phyloP scores from a whole-genome alignment of 148 eudicot genomes.

The Amaranthus cruentus region DNA sequence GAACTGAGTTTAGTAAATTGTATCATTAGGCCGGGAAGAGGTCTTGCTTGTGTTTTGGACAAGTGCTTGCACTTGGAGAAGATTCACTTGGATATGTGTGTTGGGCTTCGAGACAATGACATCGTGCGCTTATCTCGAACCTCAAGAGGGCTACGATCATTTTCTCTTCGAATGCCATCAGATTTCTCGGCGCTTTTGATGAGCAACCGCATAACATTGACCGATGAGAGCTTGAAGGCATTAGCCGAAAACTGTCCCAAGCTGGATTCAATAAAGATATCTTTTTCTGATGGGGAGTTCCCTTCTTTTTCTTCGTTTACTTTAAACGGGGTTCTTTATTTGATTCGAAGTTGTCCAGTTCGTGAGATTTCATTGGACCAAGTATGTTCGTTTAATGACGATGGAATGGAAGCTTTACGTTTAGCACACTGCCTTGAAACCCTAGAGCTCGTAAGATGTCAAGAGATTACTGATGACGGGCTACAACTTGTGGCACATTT shows the following conservation, averaged over 20 bases:
- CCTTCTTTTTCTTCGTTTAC: slow-evolving; percentile 72
- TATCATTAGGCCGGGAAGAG: slow-evolving; percentile 76
- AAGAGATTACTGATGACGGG: slow-evolving; percentile 80
- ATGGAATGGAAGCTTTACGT: slow-evolving; percentile 73
- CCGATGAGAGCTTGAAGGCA: slow-evolving; percentile 69
- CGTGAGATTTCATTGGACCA: slow-evolving; percentile 66
- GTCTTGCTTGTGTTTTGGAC: slow-evolving; percentile 78
- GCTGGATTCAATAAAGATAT: slow-evolving; percentile 58
- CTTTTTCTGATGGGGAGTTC: slow-evolving; percentile 70
- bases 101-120: slow-evolving; percentile 73
- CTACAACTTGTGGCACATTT: slow-evolving; percentile 46
- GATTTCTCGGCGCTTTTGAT: slow-evolving; percentile 55
- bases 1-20: slow-evolving; percentile 72
- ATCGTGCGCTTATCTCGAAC: slow-evolving; percentile 57
- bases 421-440: slow-evolving; percentile 45
- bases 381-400: slow-evolving; percentile 60
- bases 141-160: slow-evolving; percentile 49
- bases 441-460: slow-evolving; percentile 78
- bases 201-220: slow-evolving; percentile 57
- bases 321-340: slow-evolving; percentile 45
- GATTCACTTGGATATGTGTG: slow-evolving; percentile 74
- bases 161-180: slow-evolving; percentile 70
- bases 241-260: slow-evolving; percentile 55
- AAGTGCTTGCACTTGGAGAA: slow-evolving; percentile 69
- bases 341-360: slow-evolving; percentile 61